phyloP scores from a whole-genome alignment of 2,329 filamentous ascomycete species.

The Aspergillus fijiensis region DNA sequence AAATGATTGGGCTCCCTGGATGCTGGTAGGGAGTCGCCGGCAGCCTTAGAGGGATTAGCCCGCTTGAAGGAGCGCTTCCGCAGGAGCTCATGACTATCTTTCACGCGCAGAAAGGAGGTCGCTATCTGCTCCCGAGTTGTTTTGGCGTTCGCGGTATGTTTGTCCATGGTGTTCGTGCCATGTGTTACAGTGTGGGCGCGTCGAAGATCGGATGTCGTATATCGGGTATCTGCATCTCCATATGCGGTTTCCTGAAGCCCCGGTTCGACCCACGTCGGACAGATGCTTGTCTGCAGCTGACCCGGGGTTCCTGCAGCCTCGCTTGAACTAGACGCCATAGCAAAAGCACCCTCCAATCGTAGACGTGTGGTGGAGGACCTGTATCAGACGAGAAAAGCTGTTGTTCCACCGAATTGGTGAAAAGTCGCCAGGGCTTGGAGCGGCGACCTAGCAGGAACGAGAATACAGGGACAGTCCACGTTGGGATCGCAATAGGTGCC shows the following conservation, averaged over 20 bases:
- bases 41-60: constrained; percentile 52
- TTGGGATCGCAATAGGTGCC: constrained; percentile 26
- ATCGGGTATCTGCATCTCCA: constrained; percentile 18
- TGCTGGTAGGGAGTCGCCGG: constrained; percentile 59
- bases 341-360: background rate
- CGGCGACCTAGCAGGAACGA: constrained; percentile 15
- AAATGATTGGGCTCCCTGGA: constrained; percentile 70
- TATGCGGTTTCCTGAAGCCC: constrained; percentile 17
- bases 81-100: constrained; percentile 54
- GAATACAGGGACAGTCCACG: constrained; percentile 25
- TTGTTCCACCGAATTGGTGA: background rate
- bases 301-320: constrained; percentile 13
- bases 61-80: constrained; percentile 40
- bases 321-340: constrained; percentile 14
- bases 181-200: constrained; percentile 42
- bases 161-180: constrained; percentile 28
- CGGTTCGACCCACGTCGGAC: constrained; percentile 11
- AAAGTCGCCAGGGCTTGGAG: constrained; percentile 4
- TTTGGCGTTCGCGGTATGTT: constrained; percentile 30
- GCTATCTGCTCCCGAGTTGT: constrained; percentile 34
- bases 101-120: constrained; percentile 43
- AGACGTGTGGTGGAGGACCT: background rate
- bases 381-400: background rate
- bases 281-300: constrained; percentile 10
- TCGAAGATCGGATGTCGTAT: constrained; percentile 31